A percentile compares a stretch with the other conserved stretches of the same genome.
phyloP scores from a whole-genome alignment of 139 green algal genomes.

The Zygnema circumcarinatum region DNA sequence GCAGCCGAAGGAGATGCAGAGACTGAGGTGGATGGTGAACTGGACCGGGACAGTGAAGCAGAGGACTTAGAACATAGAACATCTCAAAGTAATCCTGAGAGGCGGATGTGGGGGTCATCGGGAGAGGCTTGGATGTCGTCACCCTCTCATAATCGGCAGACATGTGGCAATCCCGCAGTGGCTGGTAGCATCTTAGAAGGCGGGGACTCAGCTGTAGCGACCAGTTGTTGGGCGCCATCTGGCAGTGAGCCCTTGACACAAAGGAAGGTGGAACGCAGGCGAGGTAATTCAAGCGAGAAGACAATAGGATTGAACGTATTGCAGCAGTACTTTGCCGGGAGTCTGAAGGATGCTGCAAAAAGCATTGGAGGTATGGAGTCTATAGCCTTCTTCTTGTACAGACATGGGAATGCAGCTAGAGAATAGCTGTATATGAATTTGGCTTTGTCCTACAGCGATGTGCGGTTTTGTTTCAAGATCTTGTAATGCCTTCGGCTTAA shows the following conservation, averaged over 20 bases:
- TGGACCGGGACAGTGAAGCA: conserved; percentile 4
- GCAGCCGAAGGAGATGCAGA: background rate
- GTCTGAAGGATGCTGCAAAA: conserved; percentile 61
- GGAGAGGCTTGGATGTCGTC: background rate
- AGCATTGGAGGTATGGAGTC: conserved; percentile 37
- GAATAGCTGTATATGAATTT: background rate
- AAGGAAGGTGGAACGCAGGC: background rate
- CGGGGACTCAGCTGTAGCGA: too few relatives aligned
- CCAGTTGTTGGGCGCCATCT: too few relatives aligned
- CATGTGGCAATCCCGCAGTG: too few relatives aligned
- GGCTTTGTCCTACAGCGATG: background rate
- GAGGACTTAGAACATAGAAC: background rate
- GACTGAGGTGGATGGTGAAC: conserved; percentile 35
- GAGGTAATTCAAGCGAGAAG: conserved; percentile 41
- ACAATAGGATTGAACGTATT: conserved; percentile 50
- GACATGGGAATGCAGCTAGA: background rate
- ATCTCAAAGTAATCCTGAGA: background rate
- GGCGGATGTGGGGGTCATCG: background rate
- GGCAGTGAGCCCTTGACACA: background rate
- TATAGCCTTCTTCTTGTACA: background rate
- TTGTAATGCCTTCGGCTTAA: too few relatives aligned
- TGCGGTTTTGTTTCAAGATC: conserved; percentile 4
- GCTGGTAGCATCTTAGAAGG: too few relatives aligned
- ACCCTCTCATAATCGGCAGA: background rate
- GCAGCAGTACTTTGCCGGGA: conserved; percentile 60